Conservation (phyloP, 306 rosid genomes). For the Cajanus cajan region DNA sequence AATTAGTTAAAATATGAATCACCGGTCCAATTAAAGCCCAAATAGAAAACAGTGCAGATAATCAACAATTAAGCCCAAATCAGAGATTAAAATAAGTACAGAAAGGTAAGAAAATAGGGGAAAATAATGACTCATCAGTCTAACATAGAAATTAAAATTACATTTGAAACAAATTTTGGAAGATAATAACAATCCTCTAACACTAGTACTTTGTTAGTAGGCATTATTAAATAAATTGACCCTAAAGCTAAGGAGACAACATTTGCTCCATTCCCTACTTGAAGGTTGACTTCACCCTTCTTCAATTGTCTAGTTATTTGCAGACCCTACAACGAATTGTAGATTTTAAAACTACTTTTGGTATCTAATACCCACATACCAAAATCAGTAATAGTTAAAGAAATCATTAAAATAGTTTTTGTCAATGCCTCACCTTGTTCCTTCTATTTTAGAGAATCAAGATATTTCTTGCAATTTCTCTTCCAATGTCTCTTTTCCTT, state of each 20-base stretch:
- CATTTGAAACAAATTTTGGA: not conserved
- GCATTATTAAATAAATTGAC: not conserved
- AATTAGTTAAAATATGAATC: too few relatives aligned
- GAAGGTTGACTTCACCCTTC: not conserved
- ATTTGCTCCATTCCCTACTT: not conserved
- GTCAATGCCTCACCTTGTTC: not conserved
- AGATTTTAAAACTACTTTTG: not conserved
- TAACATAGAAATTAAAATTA: too few relatives aligned
- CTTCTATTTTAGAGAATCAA: too few relatives aligned
- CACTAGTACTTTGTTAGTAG: not conserved
- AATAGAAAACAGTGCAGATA: too few relatives aligned
- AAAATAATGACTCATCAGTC: too few relatives aligned
- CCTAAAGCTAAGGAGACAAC: not conserved
- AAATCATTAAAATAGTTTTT: slow-evolving; percentile 4
- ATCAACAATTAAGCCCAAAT: too few relatives aligned
- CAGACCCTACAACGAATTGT: not conserved
- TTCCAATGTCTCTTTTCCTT: too few relatives aligned
- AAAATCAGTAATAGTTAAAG: not conserved
- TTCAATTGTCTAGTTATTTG: not conserved
- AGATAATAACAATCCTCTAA: not conserved
- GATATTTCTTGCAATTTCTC: too few relatives aligned
- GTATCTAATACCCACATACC: not conserved
- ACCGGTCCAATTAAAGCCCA: too few relatives aligned
- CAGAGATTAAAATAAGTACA: too few relatives aligned
- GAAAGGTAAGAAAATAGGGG: too few relatives aligned